A percentile compares a stretch with the other conserved stretches of the same genome.
These are phyloP conservation scores for Russula ochroleuca DNA, from an alignment of 768 basidiomycete genomes.

Conservation along the genomic window DNA sequence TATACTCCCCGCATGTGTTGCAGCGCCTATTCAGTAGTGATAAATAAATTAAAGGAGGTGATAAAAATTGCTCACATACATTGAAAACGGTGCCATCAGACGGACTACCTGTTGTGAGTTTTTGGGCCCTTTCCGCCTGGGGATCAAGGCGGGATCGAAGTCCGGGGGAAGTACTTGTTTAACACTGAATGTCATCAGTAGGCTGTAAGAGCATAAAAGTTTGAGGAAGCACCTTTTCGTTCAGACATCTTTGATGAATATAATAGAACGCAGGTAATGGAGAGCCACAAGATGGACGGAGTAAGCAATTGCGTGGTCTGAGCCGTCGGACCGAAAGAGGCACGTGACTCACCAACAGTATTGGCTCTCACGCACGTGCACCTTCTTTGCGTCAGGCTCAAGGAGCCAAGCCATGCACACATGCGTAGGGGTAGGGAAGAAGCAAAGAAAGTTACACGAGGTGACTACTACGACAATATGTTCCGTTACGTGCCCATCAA, in stretches of 20 bases:
- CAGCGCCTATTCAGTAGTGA: slow-evolving; percentile 57
- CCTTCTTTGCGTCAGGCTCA: too few species aligned
- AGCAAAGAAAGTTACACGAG: neutral
- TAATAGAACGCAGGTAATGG: neutral
- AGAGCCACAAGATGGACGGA: neutral
- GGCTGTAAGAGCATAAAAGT: neutral
- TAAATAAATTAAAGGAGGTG: neutral
- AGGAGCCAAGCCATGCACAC: too few species aligned
- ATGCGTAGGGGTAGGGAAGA: neutral
- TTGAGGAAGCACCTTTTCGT: slow-evolving; percentile 57
- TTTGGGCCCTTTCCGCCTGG: slow-evolving; percentile 82
- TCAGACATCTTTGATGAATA: slow-evolving; percentile 61
- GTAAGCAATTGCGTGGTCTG: neutral
- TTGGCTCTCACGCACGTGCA: too few species aligned
- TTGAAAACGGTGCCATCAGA: slow-evolving; percentile 99
- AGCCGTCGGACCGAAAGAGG: neutral
- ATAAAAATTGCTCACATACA: slow-evolving; percentile 48
- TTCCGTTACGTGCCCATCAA: neutral
- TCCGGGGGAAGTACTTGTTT: slow-evolving; percentile 96
- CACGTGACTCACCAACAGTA: neutral
- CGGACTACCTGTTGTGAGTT: slow-evolving; percentile 97
- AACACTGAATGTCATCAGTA: slow-evolving; percentile 50
- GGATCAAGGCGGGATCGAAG: slow-evolving; percentile 96
- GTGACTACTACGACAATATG: neutral
- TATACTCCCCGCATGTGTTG: slow-evolving; percentile 96